These are phyloP conservation scores for Dictyostelium capitatum DNA, from an alignment of 78 protist species.

Conservation along the genomic window DNA sequence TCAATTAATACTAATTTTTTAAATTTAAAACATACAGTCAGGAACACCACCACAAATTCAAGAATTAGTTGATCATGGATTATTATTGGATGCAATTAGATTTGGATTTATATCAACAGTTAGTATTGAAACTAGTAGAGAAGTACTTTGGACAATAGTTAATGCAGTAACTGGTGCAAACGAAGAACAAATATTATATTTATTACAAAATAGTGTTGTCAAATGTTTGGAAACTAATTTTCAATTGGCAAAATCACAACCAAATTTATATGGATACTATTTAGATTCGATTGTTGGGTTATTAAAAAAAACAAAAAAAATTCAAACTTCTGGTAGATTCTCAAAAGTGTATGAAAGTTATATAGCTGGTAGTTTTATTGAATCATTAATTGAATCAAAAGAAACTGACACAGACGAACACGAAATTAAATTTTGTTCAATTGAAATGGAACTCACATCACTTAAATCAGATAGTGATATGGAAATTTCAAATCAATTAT, in stretches of 20 bases:
- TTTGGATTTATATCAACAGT: not conserved
- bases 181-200: not conserved
- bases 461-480: too few species aligned
- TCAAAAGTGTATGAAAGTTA: too few species aligned
- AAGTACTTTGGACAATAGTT: constrained; percentile 10
- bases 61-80: not conserved
- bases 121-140: not conserved
- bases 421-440: too few species aligned
- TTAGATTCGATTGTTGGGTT: not conserved
- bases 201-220: not conserved
- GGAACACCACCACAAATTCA: not conserved
- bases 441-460: too few species aligned
- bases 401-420: too few species aligned
- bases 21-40: too few species aligned
- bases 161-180: not conserved
- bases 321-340: too few species aligned
- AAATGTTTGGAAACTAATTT: not conserved
- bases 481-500: too few species aligned
- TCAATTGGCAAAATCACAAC: not conserved
- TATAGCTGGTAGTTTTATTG: too few species aligned
- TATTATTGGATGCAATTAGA: not conserved
- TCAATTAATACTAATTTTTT: not conserved
- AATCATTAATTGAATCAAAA: too few species aligned
- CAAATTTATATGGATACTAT: not conserved
- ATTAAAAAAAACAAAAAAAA: too few species aligned